Evolutionary conservation across 495 filamentous ascomycete species (phyloP).

Genomic region (Hypomontagnella monticulosa): DNA sequence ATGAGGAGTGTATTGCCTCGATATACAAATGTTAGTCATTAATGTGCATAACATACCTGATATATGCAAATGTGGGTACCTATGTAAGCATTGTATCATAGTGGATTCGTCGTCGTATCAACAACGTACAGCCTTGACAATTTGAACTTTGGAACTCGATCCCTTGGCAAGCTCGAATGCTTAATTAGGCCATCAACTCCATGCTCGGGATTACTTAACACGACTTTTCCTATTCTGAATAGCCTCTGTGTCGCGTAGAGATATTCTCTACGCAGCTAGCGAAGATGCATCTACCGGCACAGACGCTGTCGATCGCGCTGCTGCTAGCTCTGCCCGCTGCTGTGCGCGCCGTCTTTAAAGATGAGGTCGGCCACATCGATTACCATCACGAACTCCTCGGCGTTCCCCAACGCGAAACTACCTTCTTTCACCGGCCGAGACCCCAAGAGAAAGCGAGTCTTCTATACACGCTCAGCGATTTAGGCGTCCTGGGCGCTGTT

Average conservation of each 20-base stretch:
- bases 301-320: slow-evolving; percentile 43
- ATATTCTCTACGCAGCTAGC: slow-evolving; percentile 15
- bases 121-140: too few relatives aligned
- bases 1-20: too few relatives aligned
- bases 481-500: slow-evolving; percentile 82
- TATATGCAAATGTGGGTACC: too few relatives aligned
- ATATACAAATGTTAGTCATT: too few relatives aligned
- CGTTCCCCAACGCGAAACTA: slow-evolving; percentile 78
- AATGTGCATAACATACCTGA: too few relatives aligned
- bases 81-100: too few relatives aligned
- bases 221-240: slow-evolving; percentile 2
- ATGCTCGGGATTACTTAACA: slow-evolving; percentile 18
- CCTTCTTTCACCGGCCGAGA: slow-evolving; percentile 92
- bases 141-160: too few relatives aligned
- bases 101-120: too few relatives aligned
- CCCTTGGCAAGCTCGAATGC: too few relatives aligned
- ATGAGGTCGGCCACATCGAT: slow-evolving; percentile 92
- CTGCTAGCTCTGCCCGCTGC: slow-evolving; percentile 52
- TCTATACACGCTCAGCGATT: slow-evolving; percentile 88
- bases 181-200: slow-evolving; percentile 1
- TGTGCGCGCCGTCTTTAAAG: slow-evolving; percentile 77
- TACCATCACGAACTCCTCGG: slow-evolving; percentile 93
- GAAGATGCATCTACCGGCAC: slow-evolving; percentile 41
- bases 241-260: slow-evolving; percentile 26
- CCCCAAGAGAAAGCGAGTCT: slow-evolving; percentile 83